These are phyloP conservation scores for Abrus pulchellus DNA, from an alignment of 306 rosid species.

Conservation along the genomic window DNA sequence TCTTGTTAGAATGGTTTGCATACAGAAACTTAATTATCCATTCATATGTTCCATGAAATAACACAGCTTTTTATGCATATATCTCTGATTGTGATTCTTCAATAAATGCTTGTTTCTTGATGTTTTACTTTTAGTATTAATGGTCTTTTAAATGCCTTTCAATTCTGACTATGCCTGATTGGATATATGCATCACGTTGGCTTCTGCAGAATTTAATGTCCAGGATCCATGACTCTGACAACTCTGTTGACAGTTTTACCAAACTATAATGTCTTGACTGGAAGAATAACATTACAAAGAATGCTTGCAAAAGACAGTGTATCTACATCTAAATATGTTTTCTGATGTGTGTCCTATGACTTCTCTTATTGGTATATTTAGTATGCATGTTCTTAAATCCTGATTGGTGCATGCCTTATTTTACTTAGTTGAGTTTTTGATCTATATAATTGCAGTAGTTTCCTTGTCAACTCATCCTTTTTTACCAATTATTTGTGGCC, in stretches of 20 bases:
- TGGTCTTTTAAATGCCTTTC: neutral
- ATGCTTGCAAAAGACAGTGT: constrained; percentile 17
- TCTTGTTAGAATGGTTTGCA: neutral
- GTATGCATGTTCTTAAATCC: constrained; percentile 29
- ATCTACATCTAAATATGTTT: neutral
- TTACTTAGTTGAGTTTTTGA: constrained; percentile 14
- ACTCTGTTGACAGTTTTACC: constrained; percentile 2
- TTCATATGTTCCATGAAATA: constrained; percentile 4
- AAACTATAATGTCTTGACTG: constrained; percentile 4
- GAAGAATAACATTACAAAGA: constrained; percentile 2
- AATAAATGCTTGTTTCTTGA: neutral
- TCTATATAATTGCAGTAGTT: constrained; percentile 16
- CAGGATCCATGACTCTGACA: neutral
- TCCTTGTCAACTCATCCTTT: constrained; percentile 7
- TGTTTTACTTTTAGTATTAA: constrained; percentile 10
- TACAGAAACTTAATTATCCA: neutral
- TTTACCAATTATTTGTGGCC: constrained; percentile 3
- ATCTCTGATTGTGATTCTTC: neutral
- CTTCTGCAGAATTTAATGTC: neutral
- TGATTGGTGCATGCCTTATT: constrained; percentile 6
- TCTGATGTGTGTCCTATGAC: neutral
- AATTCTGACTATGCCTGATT: neutral
- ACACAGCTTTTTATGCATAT: neutral
- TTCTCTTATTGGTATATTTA: constrained; percentile 28
- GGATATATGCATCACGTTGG: neutral